Base-by-base conservation (phyloP, 2,329 filamentous ascomycete genomes). In the Venturia pyrina region DNA sequence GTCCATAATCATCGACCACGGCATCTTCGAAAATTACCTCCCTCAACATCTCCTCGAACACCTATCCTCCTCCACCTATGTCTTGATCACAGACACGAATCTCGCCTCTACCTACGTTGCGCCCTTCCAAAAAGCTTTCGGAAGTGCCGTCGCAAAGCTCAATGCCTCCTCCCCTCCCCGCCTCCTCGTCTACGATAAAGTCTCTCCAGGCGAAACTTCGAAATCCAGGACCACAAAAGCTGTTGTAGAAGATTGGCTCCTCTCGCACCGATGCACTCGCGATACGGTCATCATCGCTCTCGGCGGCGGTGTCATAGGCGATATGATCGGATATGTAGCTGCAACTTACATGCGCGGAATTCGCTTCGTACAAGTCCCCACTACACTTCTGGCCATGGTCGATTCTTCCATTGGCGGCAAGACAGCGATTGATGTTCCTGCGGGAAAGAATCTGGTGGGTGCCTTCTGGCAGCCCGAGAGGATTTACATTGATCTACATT, bases 321-420 rank as follows among this genome's bases (percentile, higher is more conserved):
- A 99, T 77, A 89, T 99, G 89, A 93, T 96, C 69, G 95, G 95
- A 64, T 99, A 96, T 75, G 92, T 98, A 63, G 95, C 95, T 28
- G 92, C 95, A 48, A 99, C 95, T 46, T 99, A 98, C 79, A 99
- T 99, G 95, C 89, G 95, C 70, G 95, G 95, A 66, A 89, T 99
- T 68, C 90, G 90, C 70, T 96, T 96, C 75, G 92, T 97, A 53
- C 95, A 99, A 78, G 93, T 99, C 60, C 95, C 95, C 1, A 99
- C 95, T 11, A 96, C 93, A 0, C 82, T 99, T 66, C 83, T 99
- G 64, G 87, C 95, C 69, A 99, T 99, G 95, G 95, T 99, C 53
- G 95, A 99, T 78, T 98, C 93, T 59, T 96, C 92, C 46, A 98
- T 99, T 74, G 95, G 95, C 68, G 95, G 95, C 69, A 99, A 99